Percentiles rank a stretch among this genome's conserved stretches.
Conservation (phyloP, 768 basidiomycete species). For the Crassisporium funariophilum region DNA sequence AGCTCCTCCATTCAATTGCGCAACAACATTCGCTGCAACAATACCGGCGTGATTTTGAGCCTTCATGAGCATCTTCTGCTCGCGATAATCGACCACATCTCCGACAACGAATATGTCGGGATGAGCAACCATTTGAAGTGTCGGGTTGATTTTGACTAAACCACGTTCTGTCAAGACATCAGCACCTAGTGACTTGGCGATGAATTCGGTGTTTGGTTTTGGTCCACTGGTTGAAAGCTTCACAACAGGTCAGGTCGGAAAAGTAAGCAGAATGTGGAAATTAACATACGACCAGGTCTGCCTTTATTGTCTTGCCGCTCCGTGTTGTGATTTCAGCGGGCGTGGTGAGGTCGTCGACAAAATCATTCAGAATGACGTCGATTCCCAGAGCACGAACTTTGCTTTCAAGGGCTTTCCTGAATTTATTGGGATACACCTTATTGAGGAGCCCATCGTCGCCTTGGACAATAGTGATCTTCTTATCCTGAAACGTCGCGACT, state of each 20-base stretch:
- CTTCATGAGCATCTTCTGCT: slow-evolving; percentile 23
- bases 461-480: slow-evolving; percentile 61
- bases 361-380: slow-evolving; percentile 51
- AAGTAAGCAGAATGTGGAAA: background rate
- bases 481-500: slow-evolving; percentile 35
- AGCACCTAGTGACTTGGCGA: slow-evolving; percentile 38
- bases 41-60: slow-evolving; percentile 18
- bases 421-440: slow-evolving; percentile 47
- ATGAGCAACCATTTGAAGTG: slow-evolving; percentile 27
- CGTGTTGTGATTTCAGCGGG: slow-evolving; percentile 46
- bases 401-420: slow-evolving; percentile 43
- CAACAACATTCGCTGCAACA: slow-evolving; percentile 19
- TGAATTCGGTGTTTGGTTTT: slow-evolving; percentile 47
- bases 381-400: slow-evolving; percentile 42
- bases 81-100: slow-evolving; percentile 23
- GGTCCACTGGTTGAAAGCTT: slow-evolving; percentile 36
- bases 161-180: slow-evolving; percentile 33
- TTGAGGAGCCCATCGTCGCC: slow-evolving; percentile 48
- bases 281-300: slow-evolving; percentile 54
- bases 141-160: slow-evolving; percentile 48
- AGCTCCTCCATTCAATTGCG: slow-evolving; percentile 11
- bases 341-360: slow-evolving; percentile 46
- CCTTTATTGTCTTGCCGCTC: slow-evolving; percentile 43
- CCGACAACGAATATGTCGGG: slow-evolving; percentile 24
- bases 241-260: background rate